phyloP scores from a whole-genome alignment of 176 grass and related monocot species.

The Cocos nucifera region DNA sequence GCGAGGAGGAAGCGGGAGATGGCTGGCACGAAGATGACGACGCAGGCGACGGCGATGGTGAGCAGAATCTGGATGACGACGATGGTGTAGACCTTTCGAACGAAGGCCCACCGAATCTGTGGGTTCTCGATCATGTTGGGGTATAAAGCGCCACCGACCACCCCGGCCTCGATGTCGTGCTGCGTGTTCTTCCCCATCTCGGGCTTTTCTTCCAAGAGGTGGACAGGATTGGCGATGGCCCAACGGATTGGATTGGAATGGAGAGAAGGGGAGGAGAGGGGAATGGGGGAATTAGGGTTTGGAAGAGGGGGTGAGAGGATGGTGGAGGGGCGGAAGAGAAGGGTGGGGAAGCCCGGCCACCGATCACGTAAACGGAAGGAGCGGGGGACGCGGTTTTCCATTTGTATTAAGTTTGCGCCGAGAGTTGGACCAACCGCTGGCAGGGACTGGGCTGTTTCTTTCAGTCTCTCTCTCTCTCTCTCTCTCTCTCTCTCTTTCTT shows the following conservation, averaged over 20 bases:
- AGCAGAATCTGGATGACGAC: conserved; percentile 41
- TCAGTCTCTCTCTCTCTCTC: no score
- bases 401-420: no score
- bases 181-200: background rate
- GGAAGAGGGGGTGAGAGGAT: background rate
- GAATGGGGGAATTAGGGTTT: no score
- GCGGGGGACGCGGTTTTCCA: no score
- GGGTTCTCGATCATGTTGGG: conserved; percentile 48
- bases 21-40: conserved; percentile 28
- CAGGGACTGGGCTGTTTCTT: no score
- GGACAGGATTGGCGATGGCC: background rate
- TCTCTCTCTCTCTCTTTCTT: no score
- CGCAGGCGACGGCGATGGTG: conserved; percentile 25
- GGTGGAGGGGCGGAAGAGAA: background rate
- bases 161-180: conserved; percentile 21
- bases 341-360: background rate
- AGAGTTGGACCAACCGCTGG: no score
- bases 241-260: conserved; percentile 11
- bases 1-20: conserved; percentile 41
- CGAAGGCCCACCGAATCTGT: conserved; percentile 68
- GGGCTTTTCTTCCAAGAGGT: background rate
- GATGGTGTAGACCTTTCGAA: conserved; percentile 63
- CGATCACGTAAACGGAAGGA: no score
- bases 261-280: conserved; percentile 1
- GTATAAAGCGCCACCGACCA: conserved; percentile 19